Base-by-base conservation (phyloP, 2,329 filamentous ascomycete genomes). In the Colletotrichum trifolii region DNA sequence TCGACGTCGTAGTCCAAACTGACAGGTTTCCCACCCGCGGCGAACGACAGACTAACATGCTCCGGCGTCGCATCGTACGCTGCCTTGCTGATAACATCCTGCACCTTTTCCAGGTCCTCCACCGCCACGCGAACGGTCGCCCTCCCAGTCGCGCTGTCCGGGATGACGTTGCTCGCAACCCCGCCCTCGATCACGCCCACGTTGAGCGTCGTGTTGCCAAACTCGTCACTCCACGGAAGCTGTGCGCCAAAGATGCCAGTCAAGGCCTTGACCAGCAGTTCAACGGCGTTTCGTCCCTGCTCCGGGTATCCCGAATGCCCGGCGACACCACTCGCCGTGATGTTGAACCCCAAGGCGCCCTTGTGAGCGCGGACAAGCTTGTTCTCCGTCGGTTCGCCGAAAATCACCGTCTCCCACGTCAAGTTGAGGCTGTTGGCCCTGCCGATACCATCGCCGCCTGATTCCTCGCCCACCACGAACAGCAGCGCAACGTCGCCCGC, bases 281-380 rank as follows among this genome's bases (percentile, higher is more conserved):
- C 92, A 71, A 94, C 96, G 5, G 96, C 96, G 69, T 89, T 95
- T 71, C 90, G 87, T 2, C 94, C 95, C 6, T 97, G 83, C 89
- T 91, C 94, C 0, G 96, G 95, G 74, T 99, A 98, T 3, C 95
- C 95, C 6, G 91, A 94, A 78, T 99, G 96, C 2, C 92, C 93
- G 0, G 85, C 92, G 66, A 89, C 89, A 33, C 95, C 95, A 36
- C 83, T 85, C 0, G 91, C 91, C 11, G 81, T 81, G 64, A 98
- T 72, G 2, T 83, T 80, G 72, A 94, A 90, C 47, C 85, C 84
- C 4, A 94, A 75, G 60, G 89, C 91, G 40, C 96, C 95, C 80
- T 99, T 98, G 83, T 98, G 95, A 3, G 96, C 96, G 57, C 92
- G 90, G 0, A 93, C 94, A 17, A 98, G 89, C 76, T 91, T 92